Conservation (phyloP, 495 filamentous ascomycete species). For the Friedmanniomyces simplex region DNA sequence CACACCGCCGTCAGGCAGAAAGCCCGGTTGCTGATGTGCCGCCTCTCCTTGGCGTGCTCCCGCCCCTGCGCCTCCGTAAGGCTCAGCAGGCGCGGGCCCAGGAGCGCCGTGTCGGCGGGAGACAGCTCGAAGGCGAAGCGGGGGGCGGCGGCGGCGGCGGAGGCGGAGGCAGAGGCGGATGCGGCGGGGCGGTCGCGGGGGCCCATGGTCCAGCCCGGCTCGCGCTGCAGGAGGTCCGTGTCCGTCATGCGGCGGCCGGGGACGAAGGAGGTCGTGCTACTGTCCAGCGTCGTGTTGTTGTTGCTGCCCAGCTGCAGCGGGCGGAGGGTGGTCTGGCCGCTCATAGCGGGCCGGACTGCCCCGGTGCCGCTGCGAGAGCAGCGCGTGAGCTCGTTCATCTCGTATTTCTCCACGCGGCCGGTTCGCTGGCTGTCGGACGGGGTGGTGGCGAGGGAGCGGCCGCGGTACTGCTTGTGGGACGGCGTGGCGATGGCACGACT, state of each 20-base stretch:
- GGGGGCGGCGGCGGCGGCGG: neutral
- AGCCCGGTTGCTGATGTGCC: constrained; percentile 1
- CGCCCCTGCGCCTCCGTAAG: neutral
- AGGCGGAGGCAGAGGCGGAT: too few relatives aligned
- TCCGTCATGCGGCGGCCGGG: constrained; percentile 8
- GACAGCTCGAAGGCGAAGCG: neutral
- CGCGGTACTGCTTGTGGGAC: neutral
- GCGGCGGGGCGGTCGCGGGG: neutral
- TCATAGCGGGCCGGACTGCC: neutral
- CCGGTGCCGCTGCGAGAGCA: neutral
- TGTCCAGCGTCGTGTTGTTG: neutral
- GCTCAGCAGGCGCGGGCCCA: neutral
- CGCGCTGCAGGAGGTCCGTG: constrained; percentile 6
- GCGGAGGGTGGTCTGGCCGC: neutral
- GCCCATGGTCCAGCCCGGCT: constrained; percentile 9
- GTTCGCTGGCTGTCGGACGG: neutral
- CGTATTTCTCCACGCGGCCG: neutral
- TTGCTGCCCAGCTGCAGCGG: neutral
- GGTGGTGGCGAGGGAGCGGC: neutral
- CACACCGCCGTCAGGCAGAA: neutral
- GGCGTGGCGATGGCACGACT: neutral
- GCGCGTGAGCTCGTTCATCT: neutral
- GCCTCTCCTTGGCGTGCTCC: neutral
- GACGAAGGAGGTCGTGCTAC: neutral
- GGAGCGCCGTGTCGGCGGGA: neutral